Percentiles rank a stretch among this genome's conserved stretches.
These are phyloP conservation scores for Rhizopus sp. DNA, from an alignment of 371 early-diverging fungal genomes.

Conservation along the genomic window DNA sequence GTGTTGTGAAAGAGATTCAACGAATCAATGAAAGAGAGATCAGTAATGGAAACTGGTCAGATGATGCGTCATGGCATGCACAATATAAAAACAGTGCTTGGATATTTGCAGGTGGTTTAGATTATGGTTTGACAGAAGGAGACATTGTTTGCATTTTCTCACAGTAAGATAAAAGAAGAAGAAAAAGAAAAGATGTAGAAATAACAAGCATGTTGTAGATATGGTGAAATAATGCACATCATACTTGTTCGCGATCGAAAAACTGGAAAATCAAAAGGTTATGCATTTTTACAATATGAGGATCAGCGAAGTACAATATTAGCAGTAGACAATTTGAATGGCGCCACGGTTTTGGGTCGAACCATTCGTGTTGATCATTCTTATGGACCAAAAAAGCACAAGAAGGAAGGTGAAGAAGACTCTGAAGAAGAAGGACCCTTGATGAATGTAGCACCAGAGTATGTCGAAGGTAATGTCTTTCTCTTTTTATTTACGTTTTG, in stretches of 20 bases:
- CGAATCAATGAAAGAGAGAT: slow-evolving; percentile 71
- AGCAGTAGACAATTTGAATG: slow-evolving; percentile 95
- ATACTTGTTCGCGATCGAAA: slow-evolving; percentile 84
- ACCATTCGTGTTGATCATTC: slow-evolving; percentile 47
- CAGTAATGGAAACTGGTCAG: slow-evolving; percentile 43
- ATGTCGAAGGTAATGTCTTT: slow-evolving; percentile 40
- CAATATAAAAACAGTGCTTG: slow-evolving; percentile 90
- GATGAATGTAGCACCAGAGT: slow-evolving; percentile 72
- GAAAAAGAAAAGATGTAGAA: background rate
- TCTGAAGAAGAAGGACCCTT: slow-evolving; percentile 74
- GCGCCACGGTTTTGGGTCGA: slow-evolving; percentile 53
- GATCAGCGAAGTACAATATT: slow-evolving; percentile 91
- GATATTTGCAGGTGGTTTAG: slow-evolving; percentile 85
- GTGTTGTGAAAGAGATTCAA: slow-evolving; percentile 76
- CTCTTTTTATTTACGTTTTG: background rate
- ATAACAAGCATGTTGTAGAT: slow-evolving; percentile 44
- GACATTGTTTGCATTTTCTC: slow-evolving; percentile 91
- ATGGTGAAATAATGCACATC: slow-evolving; percentile 89
- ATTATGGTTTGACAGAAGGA: slow-evolving; percentile 89
- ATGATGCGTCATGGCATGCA: slow-evolving; percentile 82
- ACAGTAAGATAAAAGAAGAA: slow-evolving; percentile 63
- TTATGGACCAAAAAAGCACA: slow-evolving; percentile 55
- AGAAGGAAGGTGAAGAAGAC: slow-evolving; percentile 32
- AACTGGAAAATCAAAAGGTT: slow-evolving; percentile 88
- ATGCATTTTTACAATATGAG: slow-evolving; percentile 91